Base-by-base conservation (phyloP, 2,329 filamentous ascomycete species). In the Colletotrichum sansevieriae region DNA sequence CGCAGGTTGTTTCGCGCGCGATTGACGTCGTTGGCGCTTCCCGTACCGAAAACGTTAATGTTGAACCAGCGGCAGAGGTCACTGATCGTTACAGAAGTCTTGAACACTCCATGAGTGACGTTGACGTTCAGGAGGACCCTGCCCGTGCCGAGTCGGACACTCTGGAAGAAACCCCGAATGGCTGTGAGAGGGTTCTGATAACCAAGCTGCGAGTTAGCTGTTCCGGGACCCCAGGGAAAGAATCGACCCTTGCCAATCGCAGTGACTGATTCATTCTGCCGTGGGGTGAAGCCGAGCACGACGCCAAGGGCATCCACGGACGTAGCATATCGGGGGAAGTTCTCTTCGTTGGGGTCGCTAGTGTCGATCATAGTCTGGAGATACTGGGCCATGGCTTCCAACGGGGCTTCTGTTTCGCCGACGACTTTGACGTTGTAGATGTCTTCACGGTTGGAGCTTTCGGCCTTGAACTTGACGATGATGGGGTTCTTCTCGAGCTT, bases 131-230 rank as follows among this genome's bases (percentile, higher is more conserved):
- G 76, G 0, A 89, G 79, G 1, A 89, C 72, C 0, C 85, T 80
- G 2, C 85, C 86, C 0, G 87, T 89, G 0, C 83, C 83, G 0
- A 85, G 78, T 6, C 86, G 84, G 3, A 84, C 80, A 37, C 85
- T 88, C 73, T 87, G 84, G 64, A 88, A 88, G 71, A 85, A 88
- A 1, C 87, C 87, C 15, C 86, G 83, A 1, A 84, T 76, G 35
- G 85, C 81, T 8, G 78, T 51, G 20, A 85, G 77, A 8, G 76
- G 76, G 0, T 73, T 73, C 0, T 78, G 75, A 5, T 63, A 46
- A 6, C 73, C 73, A 4, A 84, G 72, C 0, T 74, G 61, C 0
- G 64, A 49, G 1, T 70, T 72, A 22, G 81, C 78, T 1, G 73
- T 70, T 20, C 57, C 63, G 3, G 74, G 51, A 8, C 78, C 76